Conservation (phyloP, 331 rosid genomes). For the Phaseolus coccineus region DNA sequence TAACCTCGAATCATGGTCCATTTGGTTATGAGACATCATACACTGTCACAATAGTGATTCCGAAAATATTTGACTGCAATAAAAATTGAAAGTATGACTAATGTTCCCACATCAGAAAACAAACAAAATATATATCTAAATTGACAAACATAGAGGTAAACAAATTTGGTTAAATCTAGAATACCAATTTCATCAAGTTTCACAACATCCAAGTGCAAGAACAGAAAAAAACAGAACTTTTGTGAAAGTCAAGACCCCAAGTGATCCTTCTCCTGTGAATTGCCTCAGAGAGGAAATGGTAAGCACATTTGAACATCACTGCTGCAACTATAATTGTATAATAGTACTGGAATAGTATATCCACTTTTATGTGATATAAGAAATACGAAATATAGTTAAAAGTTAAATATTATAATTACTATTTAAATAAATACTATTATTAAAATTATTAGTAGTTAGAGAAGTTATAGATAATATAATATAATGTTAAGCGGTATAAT, state of each 20-base stretch:
- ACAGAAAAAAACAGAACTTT: neutral
- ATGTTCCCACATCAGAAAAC: neutral
- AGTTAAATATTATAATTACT: too few species aligned
- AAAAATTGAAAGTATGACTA: neutral
- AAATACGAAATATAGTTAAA: too few species aligned
- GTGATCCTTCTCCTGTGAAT: constrained; percentile 22
- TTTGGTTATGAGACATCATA: too few species aligned
- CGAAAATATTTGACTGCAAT: too few species aligned
- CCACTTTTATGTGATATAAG: too few species aligned
- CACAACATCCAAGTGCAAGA: neutral
- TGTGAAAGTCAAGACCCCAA: neutral
- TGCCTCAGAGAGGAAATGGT: neutral
- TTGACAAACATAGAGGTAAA: constrained; percentile 19
- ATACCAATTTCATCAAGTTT: neutral
- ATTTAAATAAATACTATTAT: too few species aligned
- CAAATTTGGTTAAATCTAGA: constrained; percentile 12
- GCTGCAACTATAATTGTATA: neutral
- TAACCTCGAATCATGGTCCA: too few species aligned
- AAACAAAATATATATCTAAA: constrained; percentile 9
- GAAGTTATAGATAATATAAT: too few species aligned
- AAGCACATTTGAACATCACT: neutral
- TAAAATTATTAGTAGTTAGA: too few species aligned
- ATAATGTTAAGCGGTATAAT: too few species aligned
- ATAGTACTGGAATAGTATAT: too few species aligned
- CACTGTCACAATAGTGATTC: too few species aligned